These are phyloP conservation scores for Hura crepitans DNA, from an alignment of 441 rosid genomes.

Conservation along the genomic window DNA sequence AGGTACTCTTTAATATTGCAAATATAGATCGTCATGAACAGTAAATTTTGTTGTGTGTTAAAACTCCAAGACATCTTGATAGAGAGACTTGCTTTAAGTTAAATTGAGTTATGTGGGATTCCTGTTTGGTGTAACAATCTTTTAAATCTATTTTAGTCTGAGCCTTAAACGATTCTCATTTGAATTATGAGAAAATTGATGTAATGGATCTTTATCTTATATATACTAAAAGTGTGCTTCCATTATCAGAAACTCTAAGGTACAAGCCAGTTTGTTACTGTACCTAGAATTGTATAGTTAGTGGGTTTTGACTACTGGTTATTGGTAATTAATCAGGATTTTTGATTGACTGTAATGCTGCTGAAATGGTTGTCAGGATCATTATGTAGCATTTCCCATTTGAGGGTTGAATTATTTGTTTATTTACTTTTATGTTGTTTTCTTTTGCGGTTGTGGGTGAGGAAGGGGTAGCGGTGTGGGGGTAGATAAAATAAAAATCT, in stretches of 20 bases:
- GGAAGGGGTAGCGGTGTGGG: too few relatives aligned
- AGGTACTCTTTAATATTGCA: constrained; percentile 44
- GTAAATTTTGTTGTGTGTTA: neutral
- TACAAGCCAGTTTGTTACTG: neutral
- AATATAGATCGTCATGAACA: constrained; percentile 13
- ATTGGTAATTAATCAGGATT: constrained; percentile 4
- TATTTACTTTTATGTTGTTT: neutral
- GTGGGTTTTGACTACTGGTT: neutral
- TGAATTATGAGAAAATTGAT: neutral
- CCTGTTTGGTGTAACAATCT: neutral
- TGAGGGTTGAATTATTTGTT: neutral
- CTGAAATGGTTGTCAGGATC: constrained; percentile 3
- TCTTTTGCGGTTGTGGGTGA: too few relatives aligned
- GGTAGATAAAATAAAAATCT: neutral
- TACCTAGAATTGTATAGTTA: neutral
- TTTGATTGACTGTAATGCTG: constrained; percentile 1
- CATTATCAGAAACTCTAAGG: neutral
- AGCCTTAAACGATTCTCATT: neutral
- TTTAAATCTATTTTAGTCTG: neutral
- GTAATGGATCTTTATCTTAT: constrained; percentile 9
- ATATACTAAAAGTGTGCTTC: neutral
- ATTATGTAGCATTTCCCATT: neutral
- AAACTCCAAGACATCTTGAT: neutral
- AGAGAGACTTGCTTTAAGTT: neutral
- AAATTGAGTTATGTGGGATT: neutral